A percentile compares a stretch with the other conserved stretches of the same genome.
Conservation (phyloP, 495 filamentous ascomycete genomes). For the Aspergillus kassunensis region DNA sequence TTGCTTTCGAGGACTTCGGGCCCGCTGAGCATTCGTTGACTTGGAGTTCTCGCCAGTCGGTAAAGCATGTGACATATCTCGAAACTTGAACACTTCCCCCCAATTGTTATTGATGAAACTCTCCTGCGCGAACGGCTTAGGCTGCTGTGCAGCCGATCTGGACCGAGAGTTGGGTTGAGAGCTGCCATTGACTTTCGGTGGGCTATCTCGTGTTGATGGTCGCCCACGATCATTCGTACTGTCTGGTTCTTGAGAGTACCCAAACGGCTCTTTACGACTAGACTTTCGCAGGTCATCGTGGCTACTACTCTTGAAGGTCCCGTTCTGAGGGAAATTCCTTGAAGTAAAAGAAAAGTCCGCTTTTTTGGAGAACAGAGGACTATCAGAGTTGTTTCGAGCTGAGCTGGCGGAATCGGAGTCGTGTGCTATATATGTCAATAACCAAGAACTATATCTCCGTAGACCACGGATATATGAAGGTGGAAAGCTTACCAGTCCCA, state of each 20-base stretch:
- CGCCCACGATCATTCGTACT: conserved; percentile 33
- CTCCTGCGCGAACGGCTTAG: conserved; percentile 35
- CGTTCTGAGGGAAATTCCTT: conserved; percentile 15
- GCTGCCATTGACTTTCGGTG: conserved; percentile 13
- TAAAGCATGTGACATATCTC: conserved; percentile 50
- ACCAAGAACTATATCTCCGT: background rate
- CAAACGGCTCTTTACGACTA: conserved; percentile 46
- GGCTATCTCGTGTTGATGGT: conserved; percentile 18
- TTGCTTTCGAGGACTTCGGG: conserved; percentile 37
- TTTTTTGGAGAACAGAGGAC: conserved; percentile 15
- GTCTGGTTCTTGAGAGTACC: conserved; percentile 46
- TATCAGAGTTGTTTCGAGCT: conserved; percentile 19
- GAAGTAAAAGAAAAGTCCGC: conserved; percentile 9
- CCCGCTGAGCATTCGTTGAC: conserved; percentile 25
- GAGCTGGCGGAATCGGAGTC: conserved; percentile 37
- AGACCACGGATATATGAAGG: conserved; percentile 1
- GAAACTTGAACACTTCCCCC: conserved; percentile 52
- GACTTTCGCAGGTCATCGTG: conserved; percentile 74
- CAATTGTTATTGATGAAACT: conserved; percentile 66
- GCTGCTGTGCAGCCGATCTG: conserved; percentile 20
- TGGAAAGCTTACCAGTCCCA: conserved; percentile 30
- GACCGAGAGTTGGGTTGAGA: conserved; percentile 17
- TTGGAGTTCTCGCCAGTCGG: conserved; percentile 32
- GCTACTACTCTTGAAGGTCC: conserved; percentile 48
- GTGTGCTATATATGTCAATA: conserved; percentile 27